phyloP scores from a whole-genome alignment of 306 rosid genomes.

The Lotus japonicus region DNA sequence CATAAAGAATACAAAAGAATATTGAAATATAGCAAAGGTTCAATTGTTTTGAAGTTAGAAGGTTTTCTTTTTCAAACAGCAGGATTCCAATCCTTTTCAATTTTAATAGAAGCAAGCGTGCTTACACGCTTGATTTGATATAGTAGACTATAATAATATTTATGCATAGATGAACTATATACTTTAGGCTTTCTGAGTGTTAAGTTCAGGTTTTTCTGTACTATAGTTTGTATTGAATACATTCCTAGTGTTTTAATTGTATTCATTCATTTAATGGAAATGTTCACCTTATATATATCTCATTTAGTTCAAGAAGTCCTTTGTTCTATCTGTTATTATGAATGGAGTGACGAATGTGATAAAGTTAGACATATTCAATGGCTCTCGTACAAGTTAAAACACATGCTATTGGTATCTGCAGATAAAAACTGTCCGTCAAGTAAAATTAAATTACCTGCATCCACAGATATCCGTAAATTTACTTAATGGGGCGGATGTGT shows the following conservation, averaged over 20 bases:
- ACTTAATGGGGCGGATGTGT: no score
- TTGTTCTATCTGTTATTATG: no score
- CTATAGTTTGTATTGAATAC: slow-evolving; percentile 8
- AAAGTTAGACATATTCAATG: no score
- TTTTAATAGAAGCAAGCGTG: not conserved
- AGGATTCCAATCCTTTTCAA: not conserved
- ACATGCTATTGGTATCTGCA: no score
- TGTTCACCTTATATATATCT: no score
- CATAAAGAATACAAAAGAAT: not conserved
- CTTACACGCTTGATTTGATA: not conserved
- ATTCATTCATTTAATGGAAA: not conserved
- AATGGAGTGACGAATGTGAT: no score
- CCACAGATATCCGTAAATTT: no score
- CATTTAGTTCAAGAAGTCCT: no score
- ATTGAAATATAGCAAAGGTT: not conserved
- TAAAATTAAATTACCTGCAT: no score
- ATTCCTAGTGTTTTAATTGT: not conserved
- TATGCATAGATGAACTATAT: not conserved
- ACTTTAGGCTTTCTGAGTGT: not conserved
- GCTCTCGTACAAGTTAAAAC: no score
- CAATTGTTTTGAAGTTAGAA: slow-evolving; percentile 8
- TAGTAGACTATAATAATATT: not conserved
- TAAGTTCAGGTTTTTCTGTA: not conserved
- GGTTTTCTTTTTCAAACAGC: slow-evolving; percentile 10
- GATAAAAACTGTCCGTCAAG: no score